Evolutionary conservation across 2,329 filamentous ascomycete species (phyloP).

Genomic region (Pezicula rhizophila): DNA sequence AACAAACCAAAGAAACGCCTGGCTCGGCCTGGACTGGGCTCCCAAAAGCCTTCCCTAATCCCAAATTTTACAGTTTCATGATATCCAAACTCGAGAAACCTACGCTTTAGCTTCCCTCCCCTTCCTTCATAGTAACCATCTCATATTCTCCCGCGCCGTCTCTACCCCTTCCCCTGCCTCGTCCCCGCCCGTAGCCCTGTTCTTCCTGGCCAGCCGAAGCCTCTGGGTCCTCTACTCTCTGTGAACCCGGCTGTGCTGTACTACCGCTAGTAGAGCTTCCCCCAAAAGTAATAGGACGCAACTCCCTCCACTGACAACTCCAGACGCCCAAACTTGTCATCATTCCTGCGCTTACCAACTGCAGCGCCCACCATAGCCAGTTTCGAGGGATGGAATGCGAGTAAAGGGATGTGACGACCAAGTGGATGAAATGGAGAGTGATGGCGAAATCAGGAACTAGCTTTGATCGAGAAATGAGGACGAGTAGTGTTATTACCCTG

Average conservation of each 20-base stretch:
- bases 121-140: conserved; percentile 50
- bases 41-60: too few relatives aligned
- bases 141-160: conserved; percentile 58
- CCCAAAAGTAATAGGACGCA: conserved; percentile 83
- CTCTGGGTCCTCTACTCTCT: conserved; percentile 14
- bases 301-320: conserved; percentile 85
- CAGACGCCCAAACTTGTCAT: conserved; percentile 76
- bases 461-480: conserved; percentile 83
- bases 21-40: too few relatives aligned
- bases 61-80: conserved; percentile 3
- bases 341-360: conserved; percentile 51
- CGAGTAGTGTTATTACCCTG: conserved; percentile 77
- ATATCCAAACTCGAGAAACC: background rate
- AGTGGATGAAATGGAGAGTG: conserved; percentile 78
- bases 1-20: too few relatives aligned
- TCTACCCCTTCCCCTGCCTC: conserved; percentile 45
- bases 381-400: conserved; percentile 69
- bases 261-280: conserved; percentile 34
- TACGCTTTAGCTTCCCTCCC: conserved; percentile 13
- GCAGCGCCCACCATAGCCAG: conserved; percentile 79
- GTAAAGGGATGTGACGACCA: conserved; percentile 73
- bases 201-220: conserved; percentile 32
- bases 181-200: conserved; percentile 43
- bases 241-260: conserved; percentile 10
- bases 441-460: conserved; percentile 92